Conservation (phyloP, 169 alveolate species). For the Plasmodium gonderi region DNA sequence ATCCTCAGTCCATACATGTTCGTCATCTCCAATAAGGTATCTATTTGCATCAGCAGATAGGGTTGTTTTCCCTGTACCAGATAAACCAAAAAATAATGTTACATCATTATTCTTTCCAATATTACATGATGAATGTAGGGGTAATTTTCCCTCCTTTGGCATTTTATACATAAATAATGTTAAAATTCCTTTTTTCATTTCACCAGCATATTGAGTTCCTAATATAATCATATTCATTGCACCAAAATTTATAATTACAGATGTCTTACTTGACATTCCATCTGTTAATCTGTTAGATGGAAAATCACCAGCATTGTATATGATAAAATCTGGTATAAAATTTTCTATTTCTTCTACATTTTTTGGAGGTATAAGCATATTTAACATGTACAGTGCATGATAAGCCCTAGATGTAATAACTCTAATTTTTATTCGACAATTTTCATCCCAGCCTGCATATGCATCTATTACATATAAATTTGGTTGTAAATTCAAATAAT, state of each 20-base stretch:
- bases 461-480: slow-evolving; percentile 95
- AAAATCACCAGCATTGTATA: slow-evolving; percentile 95
- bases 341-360: slow-evolving; percentile 87
- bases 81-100: slow-evolving; percentile 96
- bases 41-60: slow-evolving; percentile 96
- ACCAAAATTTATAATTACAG: slow-evolving; percentile 92
- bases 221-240: slow-evolving; percentile 93
- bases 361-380: slow-evolving; percentile 94
- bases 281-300: slow-evolving; percentile 91
- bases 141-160: slow-evolving; percentile 93
- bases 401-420: slow-evolving; percentile 94
- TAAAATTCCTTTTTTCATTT: slow-evolving; percentile 97
- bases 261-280: slow-evolving; percentile 90
- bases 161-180: slow-evolving; percentile 93
- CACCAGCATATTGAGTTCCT: slow-evolving; percentile 98
- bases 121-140: slow-evolving; percentile 97
- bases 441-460: slow-evolving; percentile 97
- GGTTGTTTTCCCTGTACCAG: slow-evolving; percentile 99
- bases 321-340: slow-evolving; percentile 91
- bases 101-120: slow-evolving; percentile 94
- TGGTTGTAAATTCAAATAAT: slow-evolving; percentile 90
- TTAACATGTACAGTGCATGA: slow-evolving; percentile 98
- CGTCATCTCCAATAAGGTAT: slow-evolving; percentile 96
- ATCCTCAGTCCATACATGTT: slow-evolving; percentile 96
- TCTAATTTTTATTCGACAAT: slow-evolving; percentile 90